These are phyloP conservation scores for Aureobasidium sp. DNA, from an alignment of 2,329 filamentous ascomycete genomes.

Conservation along the genomic window DNA sequence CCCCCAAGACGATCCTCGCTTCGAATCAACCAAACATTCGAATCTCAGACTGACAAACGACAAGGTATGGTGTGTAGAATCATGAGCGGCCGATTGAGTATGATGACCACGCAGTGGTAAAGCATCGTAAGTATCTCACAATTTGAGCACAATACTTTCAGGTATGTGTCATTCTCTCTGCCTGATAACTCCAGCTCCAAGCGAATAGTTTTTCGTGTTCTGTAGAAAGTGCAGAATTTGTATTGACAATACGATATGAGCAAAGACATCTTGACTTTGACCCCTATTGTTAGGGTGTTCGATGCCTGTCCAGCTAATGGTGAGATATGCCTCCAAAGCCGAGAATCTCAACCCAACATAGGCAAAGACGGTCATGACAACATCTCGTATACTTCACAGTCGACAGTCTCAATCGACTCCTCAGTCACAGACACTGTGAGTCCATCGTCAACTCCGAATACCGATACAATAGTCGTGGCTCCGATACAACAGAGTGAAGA, in stretches of 20 bases:
- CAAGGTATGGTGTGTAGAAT: not conserved
- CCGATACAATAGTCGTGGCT: not conserved
- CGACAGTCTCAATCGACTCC: not conserved
- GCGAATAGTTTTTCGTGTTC: not conserved
- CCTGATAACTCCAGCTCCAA: not conserved
- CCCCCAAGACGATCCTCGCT: conserved; percentile 19
- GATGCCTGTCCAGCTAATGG: not conserved
- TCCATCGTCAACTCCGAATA: not conserved
- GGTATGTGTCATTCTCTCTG: not conserved
- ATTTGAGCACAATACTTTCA: not conserved
- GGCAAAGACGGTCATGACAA: not conserved
- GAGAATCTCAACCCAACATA: not conserved
- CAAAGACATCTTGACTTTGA: not conserved
- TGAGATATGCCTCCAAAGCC: not conserved
- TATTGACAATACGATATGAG: not conserved
- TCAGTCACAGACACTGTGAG: not conserved
- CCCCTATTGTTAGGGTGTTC: not conserved
- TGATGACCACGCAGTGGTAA: not conserved
- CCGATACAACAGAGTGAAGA: not conserved
- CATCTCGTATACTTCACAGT: not conserved
- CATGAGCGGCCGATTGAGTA: not conserved
- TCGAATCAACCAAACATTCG: not conserved
- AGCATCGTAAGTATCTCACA: not conserved
- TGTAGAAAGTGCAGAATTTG: not conserved
- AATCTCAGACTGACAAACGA: not conserved